phyloP scores from a whole-genome alignment of 129 eudicot genomes.

The Solidago caesia region DNA sequence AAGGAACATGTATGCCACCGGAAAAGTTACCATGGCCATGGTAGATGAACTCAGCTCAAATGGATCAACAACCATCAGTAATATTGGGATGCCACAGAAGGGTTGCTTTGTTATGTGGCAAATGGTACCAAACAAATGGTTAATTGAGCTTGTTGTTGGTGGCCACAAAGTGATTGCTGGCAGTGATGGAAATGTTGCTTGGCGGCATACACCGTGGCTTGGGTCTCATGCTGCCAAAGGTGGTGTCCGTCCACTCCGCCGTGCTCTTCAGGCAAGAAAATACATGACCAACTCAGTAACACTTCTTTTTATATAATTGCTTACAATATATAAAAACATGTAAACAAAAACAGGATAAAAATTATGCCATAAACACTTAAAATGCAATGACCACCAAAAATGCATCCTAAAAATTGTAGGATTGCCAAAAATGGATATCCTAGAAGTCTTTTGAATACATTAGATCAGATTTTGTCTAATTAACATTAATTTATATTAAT shows the following conservation, averaged over 20 bases:
- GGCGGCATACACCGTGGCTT: constrained; percentile 99
- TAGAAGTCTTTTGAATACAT: background rate
- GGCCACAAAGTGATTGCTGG: constrained; percentile 92
- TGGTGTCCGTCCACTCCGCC: constrained; percentile 91
- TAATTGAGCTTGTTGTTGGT: constrained; percentile 80
- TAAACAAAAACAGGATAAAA: constrained; percentile 1
- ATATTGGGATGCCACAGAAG: constrained; percentile 42
- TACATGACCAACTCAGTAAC: constrained; percentile 13
- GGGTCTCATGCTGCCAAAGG: constrained; percentile 96
- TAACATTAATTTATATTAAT: background rate
- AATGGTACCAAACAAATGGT: constrained; percentile 91
- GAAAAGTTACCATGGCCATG: constrained; percentile 81
- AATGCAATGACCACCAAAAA: constrained; percentile 14
- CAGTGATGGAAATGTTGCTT: constrained; percentile 92
- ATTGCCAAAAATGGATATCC: constrained; percentile 2
- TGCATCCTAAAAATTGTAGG: constrained; percentile 1
- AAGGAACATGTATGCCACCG: constrained; percentile 81
- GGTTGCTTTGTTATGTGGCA: constrained; percentile 99
- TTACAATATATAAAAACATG: background rate
- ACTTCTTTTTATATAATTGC: background rate
- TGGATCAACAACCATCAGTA: constrained; percentile 35
- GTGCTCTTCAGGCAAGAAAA: constrained; percentile 78
- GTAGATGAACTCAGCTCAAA: constrained; percentile 66
- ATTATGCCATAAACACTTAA: background rate
- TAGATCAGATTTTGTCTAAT: background rate